Conservation (phyloP, 139 green algal species). For the Gonium pectorale region DNA sequence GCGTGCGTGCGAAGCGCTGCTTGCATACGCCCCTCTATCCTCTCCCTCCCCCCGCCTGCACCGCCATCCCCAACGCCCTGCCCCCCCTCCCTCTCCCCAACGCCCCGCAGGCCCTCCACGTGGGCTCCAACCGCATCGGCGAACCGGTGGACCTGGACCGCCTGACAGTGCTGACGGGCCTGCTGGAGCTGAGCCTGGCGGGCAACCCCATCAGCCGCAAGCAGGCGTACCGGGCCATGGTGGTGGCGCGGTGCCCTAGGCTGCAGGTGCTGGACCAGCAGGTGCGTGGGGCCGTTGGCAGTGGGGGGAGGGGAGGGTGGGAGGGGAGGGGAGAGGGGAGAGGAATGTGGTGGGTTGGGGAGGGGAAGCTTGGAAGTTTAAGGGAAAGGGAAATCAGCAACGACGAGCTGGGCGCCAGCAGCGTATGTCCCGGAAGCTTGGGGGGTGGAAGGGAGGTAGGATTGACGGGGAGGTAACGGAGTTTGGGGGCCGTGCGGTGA, state of each 20-base stretch:
- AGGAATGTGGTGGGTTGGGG: too few relatives aligned
- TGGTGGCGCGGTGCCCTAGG: conserved; percentile 53
- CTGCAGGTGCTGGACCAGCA: conserved; percentile 62
- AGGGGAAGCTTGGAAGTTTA: too few relatives aligned
- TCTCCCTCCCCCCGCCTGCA: background rate
- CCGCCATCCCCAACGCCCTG: background rate
- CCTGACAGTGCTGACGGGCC: conserved; percentile 54
- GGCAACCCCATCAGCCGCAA: conserved; percentile 75
- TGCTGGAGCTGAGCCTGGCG: conserved; percentile 69
- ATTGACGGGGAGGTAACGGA: background rate
- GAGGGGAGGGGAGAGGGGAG: background rate
- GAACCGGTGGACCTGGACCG: conserved; percentile 69
- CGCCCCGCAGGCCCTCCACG: conserved; percentile 52
- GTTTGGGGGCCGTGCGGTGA: background rate
- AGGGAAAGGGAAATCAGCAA: background rate
- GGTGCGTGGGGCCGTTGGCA: conserved; percentile 23
- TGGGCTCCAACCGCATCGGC: conserved; percentile 73
- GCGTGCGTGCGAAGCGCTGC: too few relatives aligned
- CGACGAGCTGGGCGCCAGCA: too few relatives aligned
- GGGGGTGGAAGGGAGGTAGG: background rate
- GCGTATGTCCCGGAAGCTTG: too few relatives aligned
- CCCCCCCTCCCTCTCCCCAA: background rate
- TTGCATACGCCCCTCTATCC: background rate
- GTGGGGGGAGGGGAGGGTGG: background rate
- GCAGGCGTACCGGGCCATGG: conserved; percentile 65